Evolutionary conservation across 257 asterid species (phyloP), one percentile per base, ranked within the genome.

Genomic region (Solanum pimpinellifolium): DNA sequence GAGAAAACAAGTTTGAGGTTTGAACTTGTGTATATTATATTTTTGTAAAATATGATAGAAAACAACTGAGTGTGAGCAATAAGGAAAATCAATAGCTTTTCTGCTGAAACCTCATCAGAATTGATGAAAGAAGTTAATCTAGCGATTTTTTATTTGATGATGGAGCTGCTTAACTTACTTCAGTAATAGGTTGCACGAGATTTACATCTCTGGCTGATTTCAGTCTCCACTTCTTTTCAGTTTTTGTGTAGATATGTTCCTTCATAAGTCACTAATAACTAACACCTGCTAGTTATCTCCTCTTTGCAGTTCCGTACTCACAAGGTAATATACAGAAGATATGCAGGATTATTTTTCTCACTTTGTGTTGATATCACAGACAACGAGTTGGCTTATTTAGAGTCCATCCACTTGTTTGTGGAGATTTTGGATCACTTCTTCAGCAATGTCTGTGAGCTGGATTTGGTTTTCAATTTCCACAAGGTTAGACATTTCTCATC

Each of bases 371-470:
- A 97, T 91, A 96, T 97, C 84, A 97, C 99, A 0, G 99, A 97
- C 90, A 97, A 97, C 70, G 99, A 96, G 90, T 91, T 97, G 83
- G 99, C 96, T 44, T 94, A 94, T 91, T 89, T 96, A 88, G 98
- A 97, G 91, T 90, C 92, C 90, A 96, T 96, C 90, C 99, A 97
- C 95, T 94, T 97, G 84, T 97, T 97, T 86, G 99, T 97, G 90
- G 99, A 97, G 98, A 97, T 97, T 83, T 91, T 97, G 47, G 99
- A 97, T 86, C 99, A 97, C 85, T 97, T 95, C 82, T 97, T 97
- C 94, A 95, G 99, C 98, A 97, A 97, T 41, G 99, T 96, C 21
- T 97, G 99, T 49, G 99, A 96, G 94, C 94, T 97, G 39, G 99
- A 97, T 92, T 89, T 97, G 86, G 99, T 97, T 27, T 97, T 95